A percentile compares a stretch with the other conserved stretches of the same genome.
Conservation (phyloP, 2,329 filamentous ascomycete genomes). For the Hymenoscyphus occultus region DNA sequence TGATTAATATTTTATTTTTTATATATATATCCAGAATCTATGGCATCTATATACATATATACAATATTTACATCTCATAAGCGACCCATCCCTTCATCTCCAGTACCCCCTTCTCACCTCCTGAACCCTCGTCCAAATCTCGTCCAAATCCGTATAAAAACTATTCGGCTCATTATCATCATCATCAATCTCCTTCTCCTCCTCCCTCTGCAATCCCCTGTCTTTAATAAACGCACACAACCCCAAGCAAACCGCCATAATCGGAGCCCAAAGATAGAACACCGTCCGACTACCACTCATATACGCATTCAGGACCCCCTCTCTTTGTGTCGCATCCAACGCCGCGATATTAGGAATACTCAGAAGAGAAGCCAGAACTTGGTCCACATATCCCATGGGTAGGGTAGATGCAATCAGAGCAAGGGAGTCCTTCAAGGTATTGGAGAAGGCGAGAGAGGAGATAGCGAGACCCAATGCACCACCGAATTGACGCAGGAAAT, state of each 20-base stretch:
- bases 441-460: constrained; percentile 49
- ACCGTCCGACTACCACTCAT: constrained; percentile 52
- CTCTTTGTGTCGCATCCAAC: constrained; percentile 25
- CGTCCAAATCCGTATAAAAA: constrained; percentile 18
- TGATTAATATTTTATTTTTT: no score
- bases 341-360: constrained; percentile 26
- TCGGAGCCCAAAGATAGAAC: constrained; percentile 54
- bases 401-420: constrained; percentile 20
- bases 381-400: constrained; percentile 18
- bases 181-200: constrained; percentile 21
- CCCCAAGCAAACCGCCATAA: constrained; percentile 50
- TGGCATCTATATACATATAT: no score
- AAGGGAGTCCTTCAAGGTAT: constrained; percentile 32
- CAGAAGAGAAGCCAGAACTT: constrained; percentile 30
- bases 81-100: no score
- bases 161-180: constrained; percentile 11
- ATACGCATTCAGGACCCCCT: constrained; percentile 48
- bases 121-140: not conserved
- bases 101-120: no score
- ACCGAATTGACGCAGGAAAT: constrained; percentile 59
- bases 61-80: no score
- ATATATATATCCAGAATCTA: no score
- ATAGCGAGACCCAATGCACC: constrained; percentile 57
- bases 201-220: constrained; percentile 42
- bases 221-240: constrained; percentile 52